phyloP scores from a whole-genome alignment of 495 filamentous ascomycete genomes.

The Daldinia grandis region DNA sequence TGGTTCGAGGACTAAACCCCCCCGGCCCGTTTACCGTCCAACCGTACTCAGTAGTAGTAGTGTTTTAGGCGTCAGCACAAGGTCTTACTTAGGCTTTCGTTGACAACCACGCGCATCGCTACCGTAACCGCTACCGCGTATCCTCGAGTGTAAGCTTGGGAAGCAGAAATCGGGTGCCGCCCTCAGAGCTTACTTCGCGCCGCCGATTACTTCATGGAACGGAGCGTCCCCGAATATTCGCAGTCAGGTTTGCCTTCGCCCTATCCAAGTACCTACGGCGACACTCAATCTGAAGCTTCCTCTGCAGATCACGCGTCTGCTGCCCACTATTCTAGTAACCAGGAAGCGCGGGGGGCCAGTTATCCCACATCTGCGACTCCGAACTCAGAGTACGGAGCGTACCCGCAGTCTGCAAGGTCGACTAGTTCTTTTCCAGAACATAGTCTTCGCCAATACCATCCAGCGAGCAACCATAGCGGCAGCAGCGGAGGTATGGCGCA shows the following conservation, averaged over 20 bases:
- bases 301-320: constrained; percentile 88
- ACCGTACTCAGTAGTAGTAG: constrained; percentile 48
- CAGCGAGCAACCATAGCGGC: constrained; percentile 74
- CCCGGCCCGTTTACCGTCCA: constrained; percentile 38
- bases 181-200: constrained; percentile 46
- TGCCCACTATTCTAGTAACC: constrained; percentile 75
- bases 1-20: constrained; percentile 45
- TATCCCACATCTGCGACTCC: constrained; percentile 83
- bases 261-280: constrained; percentile 73
- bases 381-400: constrained; percentile 86
- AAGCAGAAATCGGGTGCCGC: constrained; percentile 45
- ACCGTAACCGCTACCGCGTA: constrained; percentile 26
- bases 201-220: constrained; percentile 77
- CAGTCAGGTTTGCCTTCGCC: constrained; percentile 98
- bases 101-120: constrained; percentile 39
- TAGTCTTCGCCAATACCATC: constrained; percentile 74
- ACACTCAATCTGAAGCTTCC: constrained; percentile 79
- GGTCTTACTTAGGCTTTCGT: constrained; percentile 45
- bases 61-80: constrained; percentile 53
- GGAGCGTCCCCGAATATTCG: constrained; percentile 90
- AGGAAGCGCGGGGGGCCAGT: constrained; percentile 76
- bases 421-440: constrained; percentile 79
- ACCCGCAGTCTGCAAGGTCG: constrained; percentile 80
- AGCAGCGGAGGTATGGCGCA: constrained; percentile 93
- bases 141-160: constrained; percentile 45